Percentiles rank a stretch among this genome's conserved stretches.
These are phyloP conservation scores for Clonostachys sp. DNA, from an alignment of 2,329 filamentous ascomycete genomes.

Conservation along the genomic window DNA sequence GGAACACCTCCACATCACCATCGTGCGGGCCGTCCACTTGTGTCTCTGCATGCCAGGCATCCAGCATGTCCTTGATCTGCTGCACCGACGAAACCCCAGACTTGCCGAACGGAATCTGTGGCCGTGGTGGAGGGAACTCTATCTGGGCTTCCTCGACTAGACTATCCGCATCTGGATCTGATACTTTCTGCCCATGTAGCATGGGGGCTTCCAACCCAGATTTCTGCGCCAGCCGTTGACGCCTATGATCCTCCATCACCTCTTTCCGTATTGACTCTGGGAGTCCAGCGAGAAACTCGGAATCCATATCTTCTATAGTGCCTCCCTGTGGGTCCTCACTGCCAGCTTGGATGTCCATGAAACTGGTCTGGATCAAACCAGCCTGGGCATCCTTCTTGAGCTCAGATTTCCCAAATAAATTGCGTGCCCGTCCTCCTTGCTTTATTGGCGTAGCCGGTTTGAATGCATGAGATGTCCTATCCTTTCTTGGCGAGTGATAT, in stretches of 20 bases:
- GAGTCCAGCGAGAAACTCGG: conserved; percentile 74
- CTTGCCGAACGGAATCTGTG: conserved; percentile 39
- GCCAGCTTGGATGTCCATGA: conserved; percentile 41
- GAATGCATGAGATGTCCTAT: conserved; percentile 43
- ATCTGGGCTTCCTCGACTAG: conserved; percentile 34
- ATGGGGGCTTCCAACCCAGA: conserved; percentile 39
- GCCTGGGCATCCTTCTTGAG: conserved; percentile 49
- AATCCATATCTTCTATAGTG: conserved; percentile 50
- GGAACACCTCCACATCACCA: conserved; percentile 72
- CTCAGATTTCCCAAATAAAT: conserved; percentile 37
- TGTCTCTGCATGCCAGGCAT: conserved; percentile 73
- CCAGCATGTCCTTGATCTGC: conserved; percentile 71
- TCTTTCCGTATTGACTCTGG: conserved; percentile 78
- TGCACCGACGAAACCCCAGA: conserved; percentile 31
- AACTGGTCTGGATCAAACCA: conserved; percentile 69
- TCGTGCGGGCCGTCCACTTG: conserved; percentile 69
- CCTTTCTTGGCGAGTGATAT: conserved; percentile 52
- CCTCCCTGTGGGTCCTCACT: conserved; percentile 20
- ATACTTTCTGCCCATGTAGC: not conserved
- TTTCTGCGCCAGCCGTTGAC: conserved; percentile 51
- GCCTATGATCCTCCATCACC: conserved; percentile 66
- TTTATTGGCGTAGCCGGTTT: conserved; percentile 63
- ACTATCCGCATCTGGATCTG: conserved; percentile 6
- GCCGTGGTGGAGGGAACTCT: conserved; percentile 38
- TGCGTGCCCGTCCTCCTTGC: conserved; percentile 33